Evolutionary conservation across 805 yeast genomes (phyloP).

Genomic region (Pichia membranifaciens): DNA sequence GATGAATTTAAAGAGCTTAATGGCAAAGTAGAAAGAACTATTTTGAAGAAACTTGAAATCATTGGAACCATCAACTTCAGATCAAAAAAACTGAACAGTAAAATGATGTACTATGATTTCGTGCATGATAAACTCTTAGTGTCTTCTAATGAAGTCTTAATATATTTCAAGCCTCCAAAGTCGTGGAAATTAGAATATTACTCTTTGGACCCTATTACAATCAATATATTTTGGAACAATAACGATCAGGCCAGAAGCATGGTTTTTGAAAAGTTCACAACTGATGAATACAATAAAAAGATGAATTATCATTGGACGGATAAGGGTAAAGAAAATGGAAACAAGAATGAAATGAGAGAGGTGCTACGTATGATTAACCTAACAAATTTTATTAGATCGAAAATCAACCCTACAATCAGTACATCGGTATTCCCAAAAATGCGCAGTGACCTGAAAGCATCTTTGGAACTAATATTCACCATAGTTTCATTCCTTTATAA

Average conservation of each 20-base stretch:
- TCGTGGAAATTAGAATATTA: slow-evolving; percentile 68
- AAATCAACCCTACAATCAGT: slow-evolving; percentile 11
- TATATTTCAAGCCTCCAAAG: slow-evolving; percentile 67
- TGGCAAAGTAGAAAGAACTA: slow-evolving; percentile 15
- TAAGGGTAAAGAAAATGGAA: neutral
- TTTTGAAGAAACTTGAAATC: slow-evolving; percentile 21
- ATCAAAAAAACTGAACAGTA: slow-evolving; percentile 7
- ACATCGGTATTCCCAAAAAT: neutral
- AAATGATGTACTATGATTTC: slow-evolving; percentile 17
- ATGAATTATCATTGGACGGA: slow-evolving; percentile 23
- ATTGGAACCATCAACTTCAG: slow-evolving; percentile 26
- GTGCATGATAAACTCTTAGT: slow-evolving; percentile 15
- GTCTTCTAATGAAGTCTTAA: slow-evolving; percentile 25
- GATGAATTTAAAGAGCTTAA: slow-evolving; percentile 16
- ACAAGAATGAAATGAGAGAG: slow-evolving; percentile 21
- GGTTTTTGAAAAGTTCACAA: slow-evolving; percentile 17
- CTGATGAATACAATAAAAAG: slow-evolving; percentile 22
- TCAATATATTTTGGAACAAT: slow-evolving; percentile 43
- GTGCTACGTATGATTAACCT: slow-evolving; percentile 28
- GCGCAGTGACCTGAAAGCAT: neutral
- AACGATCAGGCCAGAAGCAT: slow-evolving; percentile 11
- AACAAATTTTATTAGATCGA: slow-evolving; percentile 24
- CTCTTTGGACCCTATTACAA: slow-evolving; percentile 64
- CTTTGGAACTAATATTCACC: neutral
- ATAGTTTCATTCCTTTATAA: slow-evolving; percentile 5